These are phyloP conservation scores for Poterioochromonas sp. DNA, from an alignment of 352 stramenopile species.

Conservation along the genomic window DNA sequence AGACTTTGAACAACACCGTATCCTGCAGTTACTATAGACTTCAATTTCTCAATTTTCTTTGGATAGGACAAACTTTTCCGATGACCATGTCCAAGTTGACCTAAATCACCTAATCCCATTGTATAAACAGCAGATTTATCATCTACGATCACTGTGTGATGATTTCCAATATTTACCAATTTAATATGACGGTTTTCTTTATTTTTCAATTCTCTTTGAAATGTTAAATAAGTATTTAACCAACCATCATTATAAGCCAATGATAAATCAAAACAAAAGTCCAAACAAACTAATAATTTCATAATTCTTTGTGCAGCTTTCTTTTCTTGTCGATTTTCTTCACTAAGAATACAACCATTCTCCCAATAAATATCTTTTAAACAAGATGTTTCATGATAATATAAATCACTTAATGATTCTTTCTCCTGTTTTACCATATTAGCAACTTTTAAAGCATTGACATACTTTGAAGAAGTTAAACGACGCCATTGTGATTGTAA, in stretches of 20 bases:
- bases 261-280: slow-evolving; percentile 7
- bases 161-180: background rate
- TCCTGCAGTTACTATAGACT: background rate
- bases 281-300: background rate
- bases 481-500: background rate
- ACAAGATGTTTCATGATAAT: background rate
- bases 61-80: background rate
- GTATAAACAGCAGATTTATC: background rate
- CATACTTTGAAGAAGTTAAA: background rate
- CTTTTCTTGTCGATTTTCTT: background rate
- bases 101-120: background rate
- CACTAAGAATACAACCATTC: no score
- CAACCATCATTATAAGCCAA: slow-evolving; percentile 15
- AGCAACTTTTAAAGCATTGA: background rate
- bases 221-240: background rate
- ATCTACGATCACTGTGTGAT: slow-evolving; percentile 20
- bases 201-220: background rate
- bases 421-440: background rate
- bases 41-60: background rate
- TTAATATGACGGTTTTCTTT: background rate
- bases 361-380: background rate
- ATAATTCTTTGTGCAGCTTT: background rate
- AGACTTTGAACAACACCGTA: background rate
- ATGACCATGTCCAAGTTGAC: slow-evolving; percentile 4
- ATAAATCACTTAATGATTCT: background rate